Conservation (phyloP, 2,329 filamentous ascomycete species). For the Neopestalotiopsis rosae region DNA sequence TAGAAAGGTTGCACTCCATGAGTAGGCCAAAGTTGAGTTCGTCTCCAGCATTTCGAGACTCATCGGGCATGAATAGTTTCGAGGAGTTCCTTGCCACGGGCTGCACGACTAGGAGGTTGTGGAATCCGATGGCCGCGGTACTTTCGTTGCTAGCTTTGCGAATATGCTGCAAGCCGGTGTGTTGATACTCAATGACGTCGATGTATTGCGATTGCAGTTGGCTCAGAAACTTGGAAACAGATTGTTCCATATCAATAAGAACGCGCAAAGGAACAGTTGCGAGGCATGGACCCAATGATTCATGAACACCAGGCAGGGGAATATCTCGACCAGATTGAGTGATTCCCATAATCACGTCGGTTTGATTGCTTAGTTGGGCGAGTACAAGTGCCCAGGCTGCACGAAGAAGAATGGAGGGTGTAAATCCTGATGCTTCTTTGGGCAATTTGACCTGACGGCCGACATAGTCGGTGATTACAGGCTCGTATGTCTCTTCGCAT, state of each 20-base stretch:
- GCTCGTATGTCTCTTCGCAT: conserved; percentile 11
- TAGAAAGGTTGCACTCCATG: conserved; percentile 1
- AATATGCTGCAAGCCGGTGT: conserved; percentile 16
- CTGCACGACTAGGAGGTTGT: conserved; percentile 16
- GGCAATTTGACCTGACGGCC: conserved; percentile 6
- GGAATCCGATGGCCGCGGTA: conserved; percentile 14
- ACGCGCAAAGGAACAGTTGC: conserved; percentile 16
- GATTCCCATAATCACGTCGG: conserved; percentile 16
- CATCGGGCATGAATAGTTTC: not conserved
- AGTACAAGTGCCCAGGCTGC: conserved; percentile 17
- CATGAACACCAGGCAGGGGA: conserved; percentile 12
- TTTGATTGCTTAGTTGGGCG: conserved; percentile 8
- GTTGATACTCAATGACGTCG: conserved; percentile 12
- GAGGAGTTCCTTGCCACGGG: conserved; percentile 5
- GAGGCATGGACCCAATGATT: conserved; percentile 10
- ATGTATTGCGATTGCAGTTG: conserved; percentile 16
- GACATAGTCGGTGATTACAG: conserved; percentile 6
- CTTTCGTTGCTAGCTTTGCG: conserved; percentile 10
- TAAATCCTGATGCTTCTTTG: conserved; percentile 15
- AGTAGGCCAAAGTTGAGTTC: conserved; percentile 10
- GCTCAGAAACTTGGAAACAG: conserved; percentile 13
- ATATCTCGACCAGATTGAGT: conserved; percentile 15
- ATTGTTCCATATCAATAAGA: conserved; percentile 9
- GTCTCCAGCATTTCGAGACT: conserved; percentile 8
- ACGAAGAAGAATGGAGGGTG: conserved; percentile 16